Percentiles rank a stretch among this genome's conserved stretches.
Conservation (phyloP, 768 basidiomycete genomes). For the Piloderma croceum region DNA sequence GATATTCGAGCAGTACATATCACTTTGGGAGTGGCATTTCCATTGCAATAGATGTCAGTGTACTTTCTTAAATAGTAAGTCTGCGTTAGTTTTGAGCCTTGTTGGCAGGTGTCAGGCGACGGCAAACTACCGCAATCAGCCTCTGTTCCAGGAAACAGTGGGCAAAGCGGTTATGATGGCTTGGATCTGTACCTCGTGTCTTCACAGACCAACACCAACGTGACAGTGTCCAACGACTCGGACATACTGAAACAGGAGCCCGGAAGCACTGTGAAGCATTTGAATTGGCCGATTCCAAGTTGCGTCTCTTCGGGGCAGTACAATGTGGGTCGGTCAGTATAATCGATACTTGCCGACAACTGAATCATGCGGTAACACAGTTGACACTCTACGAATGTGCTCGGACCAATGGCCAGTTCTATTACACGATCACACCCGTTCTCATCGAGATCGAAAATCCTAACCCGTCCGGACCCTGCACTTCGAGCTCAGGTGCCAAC, state of each 20-base stretch:
- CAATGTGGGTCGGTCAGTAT: slow-evolving; percentile 29
- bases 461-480: slow-evolving; percentile 21
- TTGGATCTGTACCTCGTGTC: slow-evolving; percentile 43
- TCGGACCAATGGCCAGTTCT: slow-evolving; percentile 24
- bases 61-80: neutral
- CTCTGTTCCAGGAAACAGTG: slow-evolving; percentile 28
- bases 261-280: slow-evolving; percentile 37
- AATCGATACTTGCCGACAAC: neutral
- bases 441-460: slow-evolving; percentile 31
- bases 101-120: slow-evolving; percentile 37
- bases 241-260: slow-evolving; percentile 32
- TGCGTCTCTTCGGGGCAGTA: slow-evolving; percentile 37
- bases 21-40: slow-evolving; percentile 21
- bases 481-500: slow-evolving; percentile 10
- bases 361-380: slow-evolving; percentile 20
- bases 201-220: slow-evolving; percentile 28
- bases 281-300: slow-evolving; percentile 34
- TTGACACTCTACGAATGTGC: slow-evolving; percentile 43
- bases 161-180: slow-evolving; percentile 31
- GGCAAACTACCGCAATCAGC: slow-evolving; percentile 35
- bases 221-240: slow-evolving; percentile 35
- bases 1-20: slow-evolving; percentile 18
- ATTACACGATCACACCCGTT: slow-evolving; percentile 38
- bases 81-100: no score
- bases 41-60: slow-evolving; percentile 25